Percentiles rank a stretch among this genome's conserved stretches.
These are phyloP conservation scores for Asterionellopsis glacialis DNA, from an alignment of 108 stramenopile genomes.

Conservation along the genomic window DNA sequence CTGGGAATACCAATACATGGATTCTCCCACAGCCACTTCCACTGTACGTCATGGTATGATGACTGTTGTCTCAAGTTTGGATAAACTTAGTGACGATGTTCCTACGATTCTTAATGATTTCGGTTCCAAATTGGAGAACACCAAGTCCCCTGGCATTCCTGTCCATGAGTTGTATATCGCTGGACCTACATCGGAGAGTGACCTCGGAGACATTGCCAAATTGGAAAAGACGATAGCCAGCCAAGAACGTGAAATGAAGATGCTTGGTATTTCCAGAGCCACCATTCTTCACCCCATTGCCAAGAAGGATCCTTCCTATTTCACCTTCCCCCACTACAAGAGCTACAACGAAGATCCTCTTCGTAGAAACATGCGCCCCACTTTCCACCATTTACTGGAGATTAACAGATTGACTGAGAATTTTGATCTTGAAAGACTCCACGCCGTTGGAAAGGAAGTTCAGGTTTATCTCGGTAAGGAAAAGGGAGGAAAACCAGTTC, in stretches of 20 bases:
- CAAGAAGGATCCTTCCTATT: slow-evolving; percentile 81
- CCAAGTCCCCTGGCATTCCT: slow-evolving; percentile 48
- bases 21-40: slow-evolving; percentile 59
- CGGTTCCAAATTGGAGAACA: slow-evolving; percentile 45
- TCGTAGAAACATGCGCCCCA: slow-evolving; percentile 94
- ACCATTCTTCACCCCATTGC: slow-evolving; percentile 65
- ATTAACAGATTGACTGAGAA: slow-evolving; percentile 76
- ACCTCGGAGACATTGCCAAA: slow-evolving; percentile 28
- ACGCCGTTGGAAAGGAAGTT: slow-evolving; percentile 86
- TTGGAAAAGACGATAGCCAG: slow-evolving; percentile 48
- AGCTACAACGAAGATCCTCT: slow-evolving; percentile 88
- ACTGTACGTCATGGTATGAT: slow-evolving; percentile 70
- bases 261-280: slow-evolving; percentile 81
- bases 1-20: slow-evolving; percentile 88
- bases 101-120: slow-evolving; percentile 58
- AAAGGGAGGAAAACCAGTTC: slow-evolving; percentile 42
- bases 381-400: slow-evolving; percentile 94
- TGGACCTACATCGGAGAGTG: slow-evolving; percentile 22
- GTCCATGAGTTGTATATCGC: slow-evolving; percentile 87
- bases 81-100: slow-evolving; percentile 43
- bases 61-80: slow-evolving; percentile 44
- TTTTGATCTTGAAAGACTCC: slow-evolving; percentile 81
- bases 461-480: slow-evolving; percentile 92
- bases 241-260: slow-evolving; percentile 51
- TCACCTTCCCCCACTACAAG: slow-evolving; percentile 72